These are phyloP conservation scores for Cornus controversa DNA, from an alignment of 148 eudicot genomes.

Conservation along the genomic window DNA sequence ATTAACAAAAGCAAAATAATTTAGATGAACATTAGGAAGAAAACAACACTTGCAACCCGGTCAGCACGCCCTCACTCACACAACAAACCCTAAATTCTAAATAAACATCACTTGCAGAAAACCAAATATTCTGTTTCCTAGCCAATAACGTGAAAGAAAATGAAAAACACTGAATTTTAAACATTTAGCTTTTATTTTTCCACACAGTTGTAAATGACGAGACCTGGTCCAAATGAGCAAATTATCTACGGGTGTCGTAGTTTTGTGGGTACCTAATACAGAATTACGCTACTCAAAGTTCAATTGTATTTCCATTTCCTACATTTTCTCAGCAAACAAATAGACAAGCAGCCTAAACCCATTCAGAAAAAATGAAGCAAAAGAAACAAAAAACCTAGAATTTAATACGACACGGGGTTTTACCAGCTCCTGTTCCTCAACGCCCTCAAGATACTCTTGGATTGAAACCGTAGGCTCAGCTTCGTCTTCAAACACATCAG, in stretches of 20 bases:
- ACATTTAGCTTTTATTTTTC: neutral
- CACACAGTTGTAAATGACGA: neutral
- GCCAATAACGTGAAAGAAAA: neutral
- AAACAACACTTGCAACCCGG: neutral
- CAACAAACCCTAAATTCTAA: too few species aligned
- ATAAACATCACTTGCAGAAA: neutral
- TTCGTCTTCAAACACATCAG: conserved; percentile 68
- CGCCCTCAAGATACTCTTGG: conserved; percentile 65
- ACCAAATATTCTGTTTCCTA: neutral
- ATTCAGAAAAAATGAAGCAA: neutral
- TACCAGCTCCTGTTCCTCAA: conserved; percentile 91
- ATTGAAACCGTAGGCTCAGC: conserved; percentile 60
- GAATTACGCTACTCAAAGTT: neutral
- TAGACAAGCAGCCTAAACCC: neutral
- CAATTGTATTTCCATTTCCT: neutral
- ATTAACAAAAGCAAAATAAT: too few species aligned
- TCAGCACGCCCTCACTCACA: too few species aligned
- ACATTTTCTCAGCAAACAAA: conserved; percentile 7
- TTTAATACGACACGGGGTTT: neutral
- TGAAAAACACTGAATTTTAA: neutral
- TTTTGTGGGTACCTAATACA: neutral
- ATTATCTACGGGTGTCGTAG: neutral
- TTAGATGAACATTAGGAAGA: neutral
- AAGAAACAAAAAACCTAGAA: too few species aligned
- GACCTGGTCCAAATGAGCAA: neutral